Percentiles rank a stretch among this genome's conserved stretches.
These are phyloP conservation scores for Aquilaria agallochum DNA, from an alignment of 441 rosid species.

Conservation along the genomic window DNA sequence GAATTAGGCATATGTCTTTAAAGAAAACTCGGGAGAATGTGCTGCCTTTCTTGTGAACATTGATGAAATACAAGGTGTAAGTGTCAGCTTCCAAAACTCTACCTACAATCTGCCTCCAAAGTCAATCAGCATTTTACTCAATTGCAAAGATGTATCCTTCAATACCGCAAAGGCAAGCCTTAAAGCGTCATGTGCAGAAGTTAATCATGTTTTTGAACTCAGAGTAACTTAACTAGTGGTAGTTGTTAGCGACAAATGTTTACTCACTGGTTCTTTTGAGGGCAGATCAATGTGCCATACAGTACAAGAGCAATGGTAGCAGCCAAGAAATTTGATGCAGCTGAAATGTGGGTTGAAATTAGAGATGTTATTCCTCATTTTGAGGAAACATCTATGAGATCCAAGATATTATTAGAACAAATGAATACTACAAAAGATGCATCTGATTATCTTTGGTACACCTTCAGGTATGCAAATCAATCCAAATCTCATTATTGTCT, in stretches of 20 bases:
- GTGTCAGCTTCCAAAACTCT: slow-evolving; percentile 16
- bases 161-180: too few relatives aligned
- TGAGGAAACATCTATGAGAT: slow-evolving; percentile 13
- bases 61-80: slow-evolving; percentile 1
- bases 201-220: too few relatives aligned
- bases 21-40: slow-evolving; percentile 18
- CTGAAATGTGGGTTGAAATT: slow-evolving; percentile 21
- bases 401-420: slow-evolving; percentile 23
- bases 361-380: slow-evolving; percentile 18
- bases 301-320: neutral
- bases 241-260: too few relatives aligned
- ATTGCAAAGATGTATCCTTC: slow-evolving; percentile 17
- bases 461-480: slow-evolving; percentile 16
- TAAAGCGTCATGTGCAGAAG: too few relatives aligned
- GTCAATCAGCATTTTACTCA: slow-evolving; percentile 28
- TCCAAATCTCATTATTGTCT: too few relatives aligned
- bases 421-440: slow-evolving; percentile 20
- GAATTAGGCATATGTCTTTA: slow-evolving; percentile 26
- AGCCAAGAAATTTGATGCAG: slow-evolving; percentile 9
- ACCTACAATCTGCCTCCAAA: slow-evolving; percentile 18
- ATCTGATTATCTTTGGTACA: slow-evolving; percentile 36
- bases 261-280: too few relatives aligned
- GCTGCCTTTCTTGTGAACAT: slow-evolving; percentile 31
- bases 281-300: too few relatives aligned
- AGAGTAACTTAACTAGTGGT: too few relatives aligned